Percentiles rank a stretch among this genome's conserved stretches.
Conservation (phyloP, 768 basidiomycete species). For the Serendipita sp. region DNA sequence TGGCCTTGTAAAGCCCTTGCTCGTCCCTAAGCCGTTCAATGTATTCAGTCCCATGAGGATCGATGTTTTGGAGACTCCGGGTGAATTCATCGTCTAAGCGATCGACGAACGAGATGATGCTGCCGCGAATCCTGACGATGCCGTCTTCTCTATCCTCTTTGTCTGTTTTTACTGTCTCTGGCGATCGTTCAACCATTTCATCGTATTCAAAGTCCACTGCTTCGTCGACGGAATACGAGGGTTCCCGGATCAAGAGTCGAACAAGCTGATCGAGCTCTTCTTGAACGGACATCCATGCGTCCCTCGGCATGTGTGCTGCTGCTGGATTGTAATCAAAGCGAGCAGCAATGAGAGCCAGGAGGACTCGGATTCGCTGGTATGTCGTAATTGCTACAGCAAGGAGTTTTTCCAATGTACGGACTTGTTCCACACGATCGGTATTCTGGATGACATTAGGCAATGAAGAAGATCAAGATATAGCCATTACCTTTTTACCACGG, state of each 20-base stretch:
- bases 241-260: constrained; percentile 53
- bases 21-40: constrained; percentile 94
- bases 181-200: constrained; percentile 68
- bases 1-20: constrained; percentile 81
- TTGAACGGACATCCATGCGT: constrained; percentile 79
- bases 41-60: constrained; percentile 98
- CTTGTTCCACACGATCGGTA: constrained; percentile 90
- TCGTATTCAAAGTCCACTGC: constrained; percentile 83
- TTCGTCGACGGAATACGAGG: constrained; percentile 63
- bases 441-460: constrained; percentile 36
- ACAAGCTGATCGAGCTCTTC: constrained; percentile 80
- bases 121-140: constrained; percentile 78
- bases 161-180: constrained; percentile 24
- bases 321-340: constrained; percentile 94
- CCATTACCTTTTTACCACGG: constrained; percentile 79
- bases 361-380: constrained; percentile 87
- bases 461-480: constrained; percentile 3
- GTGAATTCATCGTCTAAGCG: constrained; percentile 97
- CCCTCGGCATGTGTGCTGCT: constrained; percentile 76
- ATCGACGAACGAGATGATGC: constrained; percentile 91
- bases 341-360: constrained; percentile 83
- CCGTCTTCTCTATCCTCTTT: constrained; percentile 41
- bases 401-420: constrained; percentile 74
- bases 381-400: constrained; percentile 71
- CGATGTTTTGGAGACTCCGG: constrained; percentile 90